Evolutionary conservation across 75 land plant species (phyloP), one percentile per base, ranked within the genome.

Genomic region (Picea glauca): DNA sequence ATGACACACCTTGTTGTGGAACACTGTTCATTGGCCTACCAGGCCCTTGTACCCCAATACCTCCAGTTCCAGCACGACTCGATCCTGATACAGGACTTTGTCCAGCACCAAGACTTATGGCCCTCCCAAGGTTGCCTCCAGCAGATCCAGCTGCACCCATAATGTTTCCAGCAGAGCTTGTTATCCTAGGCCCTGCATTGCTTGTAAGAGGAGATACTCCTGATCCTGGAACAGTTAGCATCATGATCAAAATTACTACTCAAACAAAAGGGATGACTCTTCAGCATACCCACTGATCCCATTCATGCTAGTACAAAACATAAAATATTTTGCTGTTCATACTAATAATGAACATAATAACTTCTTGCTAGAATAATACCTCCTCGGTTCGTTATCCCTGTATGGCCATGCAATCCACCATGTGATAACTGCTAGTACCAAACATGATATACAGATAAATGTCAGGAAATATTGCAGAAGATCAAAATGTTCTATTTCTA

Each of bases 381-480:
- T 74, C 80, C 40, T 15, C 89, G 83, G 58, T 75, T 86, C n/a
- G 83, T 62, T 83, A 86, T 62, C 46, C 88, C 77, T 14, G 80
- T 60, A 40, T 87, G 89, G 30, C 88, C 87, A 75, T 87, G 89
- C 50, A 87, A 75, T 5, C 84, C 82, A 40, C 81, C 76, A 70
- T 87, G 89, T 38, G 89, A 85, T 58, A 85, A 78, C 81, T 87
- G 88, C 70, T 33, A 66, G 21, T 18, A 60, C 32, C 15, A 73
- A 56, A 56, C 26, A 43, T 31, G 26, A 15, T 31, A 21, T 18
- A 32, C 60, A 33, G 33, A 74, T 14, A 30, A 4, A 50, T 8
- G 17, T 60, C 31, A n/a, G n/a, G 18, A 14, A 70, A 57, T 21
- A 68, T 13, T 15, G 20, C n/a, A 12, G 5, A 58, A 57, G 26